phyloP scores from a whole-genome alignment of 306 rosid genomes.

The Oxytropis ochrocephala region DNA sequence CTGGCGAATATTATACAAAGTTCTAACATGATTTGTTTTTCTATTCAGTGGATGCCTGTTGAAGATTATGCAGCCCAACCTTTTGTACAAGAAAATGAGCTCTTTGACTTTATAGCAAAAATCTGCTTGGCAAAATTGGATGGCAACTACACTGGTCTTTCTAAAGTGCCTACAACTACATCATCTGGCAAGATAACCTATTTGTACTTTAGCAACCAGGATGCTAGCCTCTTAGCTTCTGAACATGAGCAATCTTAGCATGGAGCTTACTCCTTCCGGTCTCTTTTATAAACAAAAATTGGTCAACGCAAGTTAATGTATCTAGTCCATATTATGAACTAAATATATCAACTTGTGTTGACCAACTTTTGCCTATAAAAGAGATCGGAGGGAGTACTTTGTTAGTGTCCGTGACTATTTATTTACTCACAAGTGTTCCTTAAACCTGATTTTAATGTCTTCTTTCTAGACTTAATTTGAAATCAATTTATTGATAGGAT shows the following conservation, averaged over 20 bases:
- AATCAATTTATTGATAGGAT: too few relatives aligned
- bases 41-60: slow-evolving; percentile 70
- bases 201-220: slow-evolving; percentile 39
- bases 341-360: too few relatives aligned
- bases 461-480: too few relatives aligned
- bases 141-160: slow-evolving; percentile 45
- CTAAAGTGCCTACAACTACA: slow-evolving; percentile 28
- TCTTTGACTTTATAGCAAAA: slow-evolving; percentile 38
- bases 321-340: too few relatives aligned
- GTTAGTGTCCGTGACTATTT: not conserved
- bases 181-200: slow-evolving; percentile 48
- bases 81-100: slow-evolving; percentile 36
- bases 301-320: too few relatives aligned
- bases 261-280: too few relatives aligned
- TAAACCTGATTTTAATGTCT: too few relatives aligned
- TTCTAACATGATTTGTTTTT: slow-evolving; percentile 12
- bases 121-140: slow-evolving; percentile 59
- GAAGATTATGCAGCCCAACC: slow-evolving; percentile 65
- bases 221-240: slow-evolving; percentile 6
- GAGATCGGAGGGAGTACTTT: too few relatives aligned
- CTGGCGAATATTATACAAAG: too few relatives aligned
- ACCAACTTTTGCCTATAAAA: too few relatives aligned
- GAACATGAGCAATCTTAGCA: not conserved
- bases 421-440: not conserved
- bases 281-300: too few relatives aligned